Conservation (phyloP, 148 eudicot genomes). For the Talinum fruticosum region DNA sequence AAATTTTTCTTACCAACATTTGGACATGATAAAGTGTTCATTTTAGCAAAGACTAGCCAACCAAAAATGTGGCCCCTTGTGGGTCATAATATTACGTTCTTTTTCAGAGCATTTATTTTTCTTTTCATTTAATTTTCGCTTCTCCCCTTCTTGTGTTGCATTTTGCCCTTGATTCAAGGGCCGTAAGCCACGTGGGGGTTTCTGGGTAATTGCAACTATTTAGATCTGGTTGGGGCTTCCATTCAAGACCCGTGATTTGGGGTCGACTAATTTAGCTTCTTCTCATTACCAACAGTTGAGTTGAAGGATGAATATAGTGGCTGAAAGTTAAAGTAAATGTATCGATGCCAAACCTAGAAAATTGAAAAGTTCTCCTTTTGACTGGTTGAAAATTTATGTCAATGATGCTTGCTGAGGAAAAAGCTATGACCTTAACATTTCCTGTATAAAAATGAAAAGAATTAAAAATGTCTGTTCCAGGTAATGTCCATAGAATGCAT, state of each 20-base stretch:
- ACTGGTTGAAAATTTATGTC: not conserved
- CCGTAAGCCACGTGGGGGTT: slow-evolving; percentile 16
- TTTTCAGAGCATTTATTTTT: not conserved
- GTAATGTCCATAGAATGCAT: not conserved
- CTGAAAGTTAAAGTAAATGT: not conserved
- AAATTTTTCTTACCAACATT: not conserved
- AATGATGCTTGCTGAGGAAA: not conserved
- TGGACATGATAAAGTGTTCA: not conserved
- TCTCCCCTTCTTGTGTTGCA: slow-evolving; percentile 3
- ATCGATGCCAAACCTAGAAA: not conserved
- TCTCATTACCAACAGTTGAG: not conserved
- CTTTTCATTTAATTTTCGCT: not conserved
- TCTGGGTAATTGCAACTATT: slow-evolving; percentile 1
- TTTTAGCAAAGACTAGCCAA: not conserved
- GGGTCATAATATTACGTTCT: not conserved
- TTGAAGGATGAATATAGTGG: not conserved
- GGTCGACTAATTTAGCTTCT: slow-evolving; percentile 21
- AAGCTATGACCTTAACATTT: not conserved
- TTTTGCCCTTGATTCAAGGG: slow-evolving; percentile 14
- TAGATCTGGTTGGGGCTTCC: slow-evolving; percentile 22
- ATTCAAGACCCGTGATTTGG: slow-evolving; percentile 17
- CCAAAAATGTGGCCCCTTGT: not conserved
- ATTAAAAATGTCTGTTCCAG: not conserved
- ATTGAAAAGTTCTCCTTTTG: not conserved
- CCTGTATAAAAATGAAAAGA: not conserved